Conservation (phyloP, 2,329 filamentous ascomycete species). For the Cordyceps farinosa region DNA sequence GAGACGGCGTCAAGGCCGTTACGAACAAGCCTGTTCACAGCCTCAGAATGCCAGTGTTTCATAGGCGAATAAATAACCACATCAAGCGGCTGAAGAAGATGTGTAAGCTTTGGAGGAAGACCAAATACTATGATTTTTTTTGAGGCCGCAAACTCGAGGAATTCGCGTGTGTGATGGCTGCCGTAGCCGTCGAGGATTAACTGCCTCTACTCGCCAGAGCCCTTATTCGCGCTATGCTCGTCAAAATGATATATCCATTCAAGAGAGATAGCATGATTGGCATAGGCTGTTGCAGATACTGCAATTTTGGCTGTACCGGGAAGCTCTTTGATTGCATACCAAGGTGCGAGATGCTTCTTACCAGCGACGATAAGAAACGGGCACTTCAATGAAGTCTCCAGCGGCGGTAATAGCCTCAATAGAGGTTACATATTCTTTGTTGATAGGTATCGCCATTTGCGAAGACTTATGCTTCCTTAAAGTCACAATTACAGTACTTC, state of each 20-base stretch:
- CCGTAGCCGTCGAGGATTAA: constrained; percentile 16
- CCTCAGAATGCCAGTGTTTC: constrained; percentile 14
- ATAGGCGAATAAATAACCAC: constrained; percentile 10
- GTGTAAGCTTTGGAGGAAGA: constrained; percentile 7
- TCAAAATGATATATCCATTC: constrained; percentile 11
- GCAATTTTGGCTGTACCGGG: no score
- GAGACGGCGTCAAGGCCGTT: constrained; percentile 7
- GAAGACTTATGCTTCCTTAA: no score
- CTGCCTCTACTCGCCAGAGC: constrained; percentile 1
- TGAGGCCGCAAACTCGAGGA: constrained; percentile 4
- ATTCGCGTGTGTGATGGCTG: constrained; percentile 15
- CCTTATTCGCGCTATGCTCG: not conserved
- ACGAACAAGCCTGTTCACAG: constrained; percentile 7
- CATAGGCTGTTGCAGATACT: constrained; percentile 5
- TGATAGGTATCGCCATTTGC: constrained; percentile 7
- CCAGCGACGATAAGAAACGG: constrained; percentile 15
- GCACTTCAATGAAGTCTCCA: not conserved
- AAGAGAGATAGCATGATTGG: constrained; percentile 15
- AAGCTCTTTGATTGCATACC: constrained; percentile 12
- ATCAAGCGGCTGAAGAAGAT: constrained; percentile 15
- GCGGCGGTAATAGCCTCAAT: constrained; percentile 16
- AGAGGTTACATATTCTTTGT: constrained; percentile 15
- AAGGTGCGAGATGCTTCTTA: constrained; percentile 3
- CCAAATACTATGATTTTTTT: constrained; percentile 19
- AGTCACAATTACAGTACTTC: constrained; percentile 13